These are phyloP conservation scores for Keithomyces neogunnii DNA, from an alignment of 2,329 filamentous ascomycete species.

Conservation along the genomic window DNA sequence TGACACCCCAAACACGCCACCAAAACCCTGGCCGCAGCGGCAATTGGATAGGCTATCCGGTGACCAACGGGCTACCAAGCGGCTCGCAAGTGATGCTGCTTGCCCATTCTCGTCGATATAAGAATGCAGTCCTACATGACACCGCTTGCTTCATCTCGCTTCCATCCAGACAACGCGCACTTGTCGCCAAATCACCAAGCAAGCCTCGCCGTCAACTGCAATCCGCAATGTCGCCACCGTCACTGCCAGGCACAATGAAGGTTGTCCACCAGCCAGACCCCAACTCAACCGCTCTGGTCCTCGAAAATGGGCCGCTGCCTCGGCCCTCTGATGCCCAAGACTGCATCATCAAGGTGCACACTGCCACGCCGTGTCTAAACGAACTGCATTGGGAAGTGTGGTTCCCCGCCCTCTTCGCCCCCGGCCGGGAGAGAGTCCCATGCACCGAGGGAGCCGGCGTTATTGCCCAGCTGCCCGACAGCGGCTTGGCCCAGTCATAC, in stretches of 20 bases:
- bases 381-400: conserved; percentile 19
- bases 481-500: conserved; percentile 3
- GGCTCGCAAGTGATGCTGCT: too few relatives aligned
- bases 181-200: too few relatives aligned
- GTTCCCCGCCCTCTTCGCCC: conserved; percentile 10
- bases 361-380: conserved; percentile 20
- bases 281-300: conserved; percentile 9
- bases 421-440: conserved; percentile 15
- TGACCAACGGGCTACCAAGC: too few relatives aligned
- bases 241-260: conserved; percentile 12
- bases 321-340: conserved; percentile 12
- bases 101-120: too few relatives aligned
- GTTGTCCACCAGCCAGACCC: conserved; percentile 13
- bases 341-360: conserved; percentile 19
- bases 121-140: too few relatives aligned
- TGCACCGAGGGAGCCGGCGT: conserved; percentile 28
- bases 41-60: too few relatives aligned
- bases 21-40: too few relatives aligned
- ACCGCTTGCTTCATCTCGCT: too few relatives aligned
- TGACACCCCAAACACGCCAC: too few relatives aligned
- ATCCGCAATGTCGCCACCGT: neutral
- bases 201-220: too few relatives aligned
- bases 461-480: conserved; percentile 18
- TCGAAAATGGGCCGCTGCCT: conserved; percentile 13
- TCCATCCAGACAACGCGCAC: too few relatives aligned